Percentiles rank a stretch among this genome's conserved stretches.
phyloP scores from a whole-genome alignment of 305 asterid species.

The Fraxinus sp. region DNA sequence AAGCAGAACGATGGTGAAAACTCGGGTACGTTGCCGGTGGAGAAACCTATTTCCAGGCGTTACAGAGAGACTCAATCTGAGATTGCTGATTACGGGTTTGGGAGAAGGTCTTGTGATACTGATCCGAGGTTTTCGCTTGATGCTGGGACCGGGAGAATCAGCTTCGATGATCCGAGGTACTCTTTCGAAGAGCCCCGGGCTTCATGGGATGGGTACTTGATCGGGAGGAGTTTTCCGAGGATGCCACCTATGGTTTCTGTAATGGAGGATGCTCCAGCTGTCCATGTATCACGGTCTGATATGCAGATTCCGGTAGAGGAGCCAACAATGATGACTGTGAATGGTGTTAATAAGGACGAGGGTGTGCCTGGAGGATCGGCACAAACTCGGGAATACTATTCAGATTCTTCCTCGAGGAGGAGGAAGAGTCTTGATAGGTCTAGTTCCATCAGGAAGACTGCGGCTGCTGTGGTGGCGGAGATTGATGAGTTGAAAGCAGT shows the following conservation, averaged over 20 bases:
- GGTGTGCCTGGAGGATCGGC: conserved; percentile 73
- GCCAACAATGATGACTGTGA: conserved; percentile 19
- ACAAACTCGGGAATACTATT: conserved; percentile 79
- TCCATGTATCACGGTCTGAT: conserved; percentile 50
- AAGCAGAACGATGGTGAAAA: conserved; percentile 51
- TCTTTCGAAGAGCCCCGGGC: conserved; percentile 95
- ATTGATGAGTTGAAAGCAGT: conserved; percentile 65
- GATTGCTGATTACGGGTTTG: conserved; percentile 88
- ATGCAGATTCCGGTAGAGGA: conserved; percentile 78
- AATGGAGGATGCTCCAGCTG: conserved; percentile 68
- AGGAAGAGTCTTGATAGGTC: conserved; percentile 98
- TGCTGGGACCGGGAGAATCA: conserved; percentile 70
- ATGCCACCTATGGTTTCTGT: conserved; percentile 82
- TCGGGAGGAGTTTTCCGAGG: conserved; percentile 67
- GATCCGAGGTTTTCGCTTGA: conserved; percentile 94
- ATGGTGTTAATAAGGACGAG: conserved; percentile 34
- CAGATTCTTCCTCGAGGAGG: conserved; percentile 74
- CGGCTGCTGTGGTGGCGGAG: conserved; percentile 85
- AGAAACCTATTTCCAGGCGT: conserved; percentile 73
- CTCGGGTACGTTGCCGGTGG: conserved; percentile 64
- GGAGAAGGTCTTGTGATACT: conserved; percentile 83
- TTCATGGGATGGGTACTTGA: conserved; percentile 84
- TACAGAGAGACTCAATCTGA: conserved; percentile 86
- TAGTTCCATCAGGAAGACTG: conserved; percentile 73
- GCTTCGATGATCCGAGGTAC: conserved; percentile 82